Percentiles rank a stretch among this genome's conserved stretches.
phyloP scores from a whole-genome alignment of 2,329 filamentous ascomycete genomes.

The Penicillium sp. region DNA sequence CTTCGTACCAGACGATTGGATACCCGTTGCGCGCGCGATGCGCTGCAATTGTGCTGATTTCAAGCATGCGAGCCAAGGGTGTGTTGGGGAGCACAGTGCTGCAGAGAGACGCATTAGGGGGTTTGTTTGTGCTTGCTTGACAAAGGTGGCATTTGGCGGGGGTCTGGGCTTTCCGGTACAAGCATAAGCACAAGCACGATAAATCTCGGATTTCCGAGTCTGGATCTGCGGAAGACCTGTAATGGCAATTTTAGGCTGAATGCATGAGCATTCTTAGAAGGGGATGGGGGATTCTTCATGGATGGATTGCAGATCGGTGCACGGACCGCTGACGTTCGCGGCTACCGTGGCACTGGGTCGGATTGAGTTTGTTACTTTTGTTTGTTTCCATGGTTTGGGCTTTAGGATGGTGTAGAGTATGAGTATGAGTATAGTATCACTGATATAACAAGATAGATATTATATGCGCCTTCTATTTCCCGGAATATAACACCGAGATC shows the following conservation, averaged over 20 bases:
- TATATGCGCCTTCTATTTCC: slow-evolving; percentile 11
- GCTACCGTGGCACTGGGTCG: background rate
- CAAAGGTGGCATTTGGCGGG: background rate
- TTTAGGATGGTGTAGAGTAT: background rate
- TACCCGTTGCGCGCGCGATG: slow-evolving; percentile 62
- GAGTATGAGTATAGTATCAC: too few species aligned
- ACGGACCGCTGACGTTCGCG: slow-evolving; percentile 10
- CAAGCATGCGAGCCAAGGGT: slow-evolving; percentile 42
- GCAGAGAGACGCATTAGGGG: slow-evolving; percentile 14
- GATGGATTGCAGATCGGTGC: slow-evolving; percentile 13
- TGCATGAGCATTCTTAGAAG: background rate
- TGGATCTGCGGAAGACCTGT: background rate
- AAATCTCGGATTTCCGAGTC: background rate
- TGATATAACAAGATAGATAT: background rate
- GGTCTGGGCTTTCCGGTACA: background rate
- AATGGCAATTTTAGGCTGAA: background rate
- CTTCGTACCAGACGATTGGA: slow-evolving; percentile 62
- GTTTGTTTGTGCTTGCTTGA: background rate
- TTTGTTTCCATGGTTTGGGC: background rate
- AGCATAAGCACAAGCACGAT: background rate
- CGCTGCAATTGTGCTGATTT: slow-evolving; percentile 57
- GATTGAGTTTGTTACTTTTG: background rate
- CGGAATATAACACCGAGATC: slow-evolving; percentile 7
- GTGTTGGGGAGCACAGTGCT: background rate
- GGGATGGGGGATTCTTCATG: background rate